Evolutionary conservation across 2,329 filamentous ascomycete species (phyloP).

Genomic region (Calonectria pseudoreteaudii): DNA sequence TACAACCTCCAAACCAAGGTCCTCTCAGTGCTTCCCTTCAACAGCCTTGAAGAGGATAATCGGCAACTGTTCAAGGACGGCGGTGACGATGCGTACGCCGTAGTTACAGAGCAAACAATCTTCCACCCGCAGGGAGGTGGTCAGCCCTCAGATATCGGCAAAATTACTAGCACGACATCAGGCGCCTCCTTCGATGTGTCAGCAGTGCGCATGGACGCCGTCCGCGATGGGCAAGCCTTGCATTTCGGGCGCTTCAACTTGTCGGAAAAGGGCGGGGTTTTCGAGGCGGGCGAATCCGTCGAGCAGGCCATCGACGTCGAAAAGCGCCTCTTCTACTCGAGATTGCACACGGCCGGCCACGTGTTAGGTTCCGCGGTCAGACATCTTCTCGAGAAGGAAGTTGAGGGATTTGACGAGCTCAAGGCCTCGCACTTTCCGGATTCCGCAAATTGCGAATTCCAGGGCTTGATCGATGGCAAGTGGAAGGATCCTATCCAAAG

Average conservation of each 20-base stretch:
- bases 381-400: conserved; percentile 62
- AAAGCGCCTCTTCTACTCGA: conserved; percentile 72
- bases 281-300: conserved; percentile 58
- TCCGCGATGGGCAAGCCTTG: conserved; percentile 66
- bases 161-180: conserved; percentile 54
- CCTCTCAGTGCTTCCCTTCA: conserved; percentile 60
- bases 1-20: conserved; percentile 57
- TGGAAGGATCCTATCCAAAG: conserved; percentile 72
- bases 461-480: conserved; percentile 73
- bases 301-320: conserved; percentile 70
- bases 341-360: conserved; percentile 80
- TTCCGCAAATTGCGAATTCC: conserved; percentile 75
- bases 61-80: conserved; percentile 69
- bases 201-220: conserved; percentile 66
- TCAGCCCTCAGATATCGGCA: conserved; percentile 76
- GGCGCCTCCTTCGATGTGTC: conserved; percentile 61
- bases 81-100: conserved; percentile 62
- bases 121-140: conserved; percentile 83
- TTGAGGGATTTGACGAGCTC: conserved; percentile 70
- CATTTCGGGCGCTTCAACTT: conserved; percentile 72
- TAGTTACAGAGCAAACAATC: conserved; percentile 74
- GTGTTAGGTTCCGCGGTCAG: conserved; percentile 77
- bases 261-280: conserved; percentile 34
- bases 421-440: conserved; percentile 81
- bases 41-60: conserved; percentile 62